Evolutionary conservation across 768 basidiomycete species (phyloP).

Genomic region (Phlebiopsis flavidoalba): DNA sequence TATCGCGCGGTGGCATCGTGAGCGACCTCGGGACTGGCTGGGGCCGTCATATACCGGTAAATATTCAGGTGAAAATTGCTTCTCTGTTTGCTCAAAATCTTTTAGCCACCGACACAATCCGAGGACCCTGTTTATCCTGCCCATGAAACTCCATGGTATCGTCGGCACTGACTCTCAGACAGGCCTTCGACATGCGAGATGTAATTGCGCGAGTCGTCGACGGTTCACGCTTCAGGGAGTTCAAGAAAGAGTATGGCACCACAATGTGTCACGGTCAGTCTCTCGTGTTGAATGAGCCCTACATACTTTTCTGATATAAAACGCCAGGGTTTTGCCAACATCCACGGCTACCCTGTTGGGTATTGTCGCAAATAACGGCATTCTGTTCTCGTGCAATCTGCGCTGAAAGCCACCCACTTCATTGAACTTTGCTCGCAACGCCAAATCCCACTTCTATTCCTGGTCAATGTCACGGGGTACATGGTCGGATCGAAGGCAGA

Average conservation of each 20-base stretch:
- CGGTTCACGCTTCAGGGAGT: slow-evolving; percentile 88
- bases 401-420: slow-evolving; percentile 92
- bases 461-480: slow-evolving; percentile 96
- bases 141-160: slow-evolving; percentile 82
- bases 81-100: background rate
- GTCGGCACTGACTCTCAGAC: slow-evolving; percentile 86
- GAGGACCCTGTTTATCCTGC: slow-evolving; percentile 78
- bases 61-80: slow-evolving; percentile 14
- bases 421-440: slow-evolving; percentile 89
- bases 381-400: slow-evolving; percentile 91
- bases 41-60: slow-evolving; percentile 46
- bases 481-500: slow-evolving; percentile 98
- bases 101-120: slow-evolving; percentile 49
- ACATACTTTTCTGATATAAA: background rate
- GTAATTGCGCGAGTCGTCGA: slow-evolving; percentile 90
- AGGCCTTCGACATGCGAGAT: slow-evolving; percentile 91
- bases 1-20: slow-evolving; percentile 71
- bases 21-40: slow-evolving; percentile 71
- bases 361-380: slow-evolving; percentile 92
- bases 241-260: slow-evolving; percentile 92
- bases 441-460: slow-evolving; percentile 82
- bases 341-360: slow-evolving; percentile 90
- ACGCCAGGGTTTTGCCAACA: slow-evolving; percentile 74
- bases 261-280: slow-evolving; percentile 81
- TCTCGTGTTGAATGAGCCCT: background rate